These are phyloP conservation scores for Jacaranda copaia DNA, from an alignment of 257 asterid genomes.

Conservation along the genomic window DNA sequence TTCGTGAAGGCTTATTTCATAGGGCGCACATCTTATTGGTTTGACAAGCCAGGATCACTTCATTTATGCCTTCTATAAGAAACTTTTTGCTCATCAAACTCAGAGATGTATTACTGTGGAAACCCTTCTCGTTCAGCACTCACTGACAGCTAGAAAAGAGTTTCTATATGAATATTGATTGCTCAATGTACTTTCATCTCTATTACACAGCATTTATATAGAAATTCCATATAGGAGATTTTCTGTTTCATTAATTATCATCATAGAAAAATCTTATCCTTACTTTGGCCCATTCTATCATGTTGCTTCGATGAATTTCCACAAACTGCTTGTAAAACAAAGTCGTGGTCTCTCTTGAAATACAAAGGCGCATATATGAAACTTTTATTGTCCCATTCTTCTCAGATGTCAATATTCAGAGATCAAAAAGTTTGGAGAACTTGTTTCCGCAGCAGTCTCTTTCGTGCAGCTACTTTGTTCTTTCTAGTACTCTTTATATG, in stretches of 20 bases:
- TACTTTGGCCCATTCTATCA: neutral
- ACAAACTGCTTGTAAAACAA: neutral
- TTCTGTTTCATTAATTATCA: neutral
- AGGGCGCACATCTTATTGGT: neutral
- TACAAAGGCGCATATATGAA: neutral
- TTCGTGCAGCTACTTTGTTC: conserved; percentile 52
- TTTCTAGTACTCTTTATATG: conserved; percentile 47
- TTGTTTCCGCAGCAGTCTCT: conserved; percentile 43
- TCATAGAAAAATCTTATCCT: neutral
- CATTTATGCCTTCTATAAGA: neutral
- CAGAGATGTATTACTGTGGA: neutral
- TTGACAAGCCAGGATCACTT: neutral
- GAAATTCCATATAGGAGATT: neutral
- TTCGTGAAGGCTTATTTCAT: neutral
- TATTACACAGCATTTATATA: neutral
- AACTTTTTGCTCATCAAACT: neutral
- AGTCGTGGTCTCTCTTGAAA: neutral
- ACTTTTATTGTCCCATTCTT: neutral
- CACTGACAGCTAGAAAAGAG: neutral
- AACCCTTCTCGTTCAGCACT: neutral
- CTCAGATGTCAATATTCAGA: conserved; percentile 49
- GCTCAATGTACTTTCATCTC: neutral
- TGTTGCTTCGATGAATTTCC: neutral
- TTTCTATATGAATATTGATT: neutral
- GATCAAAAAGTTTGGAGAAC: conserved; percentile 51